Percentiles rank a stretch among this genome's conserved stretches.
Evolutionary conservation across 2,329 filamentous ascomycete genomes (phyloP).

Genomic region (Venturia nashicola): DNA sequence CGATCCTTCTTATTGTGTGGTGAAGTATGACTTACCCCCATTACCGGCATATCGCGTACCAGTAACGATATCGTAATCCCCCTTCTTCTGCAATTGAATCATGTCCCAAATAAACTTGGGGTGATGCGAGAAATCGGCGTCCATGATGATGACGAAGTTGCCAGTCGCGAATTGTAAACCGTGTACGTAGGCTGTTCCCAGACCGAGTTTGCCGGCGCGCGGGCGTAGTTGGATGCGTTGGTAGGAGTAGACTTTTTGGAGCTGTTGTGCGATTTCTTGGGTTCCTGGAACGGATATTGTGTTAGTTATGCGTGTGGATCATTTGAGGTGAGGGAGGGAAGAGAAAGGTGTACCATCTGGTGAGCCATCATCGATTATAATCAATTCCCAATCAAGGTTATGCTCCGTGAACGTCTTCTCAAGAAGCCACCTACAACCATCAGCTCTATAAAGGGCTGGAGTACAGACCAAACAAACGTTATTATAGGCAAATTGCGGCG

Average conservation of each 20-base stretch:
- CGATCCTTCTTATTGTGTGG: no score
- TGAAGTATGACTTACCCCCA: constrained; percentile 56
- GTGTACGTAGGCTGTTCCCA: constrained; percentile 92
- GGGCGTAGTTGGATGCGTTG: constrained; percentile 73
- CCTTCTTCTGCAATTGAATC: constrained; percentile 71
- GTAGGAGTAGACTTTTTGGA: constrained; percentile 68
- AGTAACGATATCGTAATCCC: constrained; percentile 89
- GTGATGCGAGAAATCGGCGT: constrained; percentile 98
- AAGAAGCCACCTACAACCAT: neutral
- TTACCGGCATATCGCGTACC: constrained; percentile 86
- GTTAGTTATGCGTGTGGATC: neutral
- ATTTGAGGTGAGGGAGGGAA: neutral
- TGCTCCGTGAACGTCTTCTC: constrained; percentile 45
- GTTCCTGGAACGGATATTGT: constrained; percentile 33
- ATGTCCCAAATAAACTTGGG: constrained; percentile 97
- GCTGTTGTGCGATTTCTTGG: constrained; percentile 77
- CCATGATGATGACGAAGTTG: constrained; percentile 99
- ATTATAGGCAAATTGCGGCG: constrained; percentile 94
- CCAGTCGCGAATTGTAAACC: constrained; percentile 79
- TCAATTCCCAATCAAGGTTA: constrained; percentile 89
- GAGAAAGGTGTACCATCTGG: constrained; percentile 53
- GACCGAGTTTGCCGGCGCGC: constrained; percentile 88
- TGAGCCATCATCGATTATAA: constrained; percentile 96
- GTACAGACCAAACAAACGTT: constrained; percentile 77
- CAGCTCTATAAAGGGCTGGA: constrained; percentile 50